Conservation (phyloP, 2,329 filamentous ascomycete genomes). For the Polytolypa hystricis region DNA sequence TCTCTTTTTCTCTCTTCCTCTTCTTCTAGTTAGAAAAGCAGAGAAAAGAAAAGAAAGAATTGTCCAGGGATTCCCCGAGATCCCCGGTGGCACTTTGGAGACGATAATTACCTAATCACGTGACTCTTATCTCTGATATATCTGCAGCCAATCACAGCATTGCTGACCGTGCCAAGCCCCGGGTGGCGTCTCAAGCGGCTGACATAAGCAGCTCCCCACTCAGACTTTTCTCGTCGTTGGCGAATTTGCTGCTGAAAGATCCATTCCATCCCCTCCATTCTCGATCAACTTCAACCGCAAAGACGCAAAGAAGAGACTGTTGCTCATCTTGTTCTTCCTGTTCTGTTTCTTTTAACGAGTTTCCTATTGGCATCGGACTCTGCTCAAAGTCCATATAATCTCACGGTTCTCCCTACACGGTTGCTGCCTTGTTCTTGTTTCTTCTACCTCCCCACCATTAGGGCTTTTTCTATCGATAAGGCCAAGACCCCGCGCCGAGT, state of each 20-base stretch:
- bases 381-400: too few species aligned
- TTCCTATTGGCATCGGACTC: constrained; percentile 13
- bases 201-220: constrained; percentile 1
- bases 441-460: constrained; percentile 12
- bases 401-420: too few species aligned
- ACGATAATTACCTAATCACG: too few species aligned
- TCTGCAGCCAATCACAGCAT: constrained; percentile 10
- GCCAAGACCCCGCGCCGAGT: constrained; percentile 18
- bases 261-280: background rate
- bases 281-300: background rate
- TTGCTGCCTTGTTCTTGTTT: constrained; percentile 2
- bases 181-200: too few species aligned
- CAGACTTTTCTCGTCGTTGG: constrained; percentile 1
- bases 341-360: constrained; percentile 6
- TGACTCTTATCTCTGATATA: constrained; percentile 6
- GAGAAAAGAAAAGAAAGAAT: too few species aligned
- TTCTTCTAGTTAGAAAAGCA: too few species aligned
- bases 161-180: background rate
- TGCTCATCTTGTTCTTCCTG: constrained; percentile 8
- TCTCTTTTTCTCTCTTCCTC: too few species aligned
- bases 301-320: constrained; percentile 6
- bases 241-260: background rate
- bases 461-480: constrained; percentile 31
- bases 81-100: too few species aligned
- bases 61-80: too few species aligned